Base-by-base conservation (phyloP, 2,329 filamentous ascomycete genomes). In the Colletotrichum tropicale region DNA sequence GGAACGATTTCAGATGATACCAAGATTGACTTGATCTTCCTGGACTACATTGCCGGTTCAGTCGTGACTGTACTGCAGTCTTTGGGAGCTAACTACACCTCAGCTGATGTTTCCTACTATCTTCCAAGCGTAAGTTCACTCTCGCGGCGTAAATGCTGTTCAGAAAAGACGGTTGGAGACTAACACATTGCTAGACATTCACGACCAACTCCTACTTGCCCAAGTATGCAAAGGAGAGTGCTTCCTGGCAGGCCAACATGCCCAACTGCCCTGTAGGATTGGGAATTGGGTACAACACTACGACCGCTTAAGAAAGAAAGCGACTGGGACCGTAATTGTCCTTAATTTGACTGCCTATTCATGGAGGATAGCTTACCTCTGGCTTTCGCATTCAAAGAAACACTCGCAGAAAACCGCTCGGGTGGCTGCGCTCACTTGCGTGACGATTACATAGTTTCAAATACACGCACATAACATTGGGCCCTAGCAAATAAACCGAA, bases 1-100 rank as follows among this genome's bases (percentile, higher is more conserved):
- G 86, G 87, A 2, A 8, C 38, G 3, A 16, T 70, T 5, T n/a
- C 61, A 4, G 72, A 66, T 18, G 69, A 75, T 8, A 38, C 36
- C 16, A 75, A 56, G 48, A 38, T 75, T 9, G 72, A 75, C 7
- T 5, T 75, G 34, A 62, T 75, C 36, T 75, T 75, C 18, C 30
- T 75, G 4, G 72, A 75, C 69, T 75, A 67, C 3, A 55, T 72
- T 6, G 61, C 69, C 4, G 69, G 61, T 5, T 75, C 72, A 3
- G 72, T 71, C 2, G 36, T 72, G 18, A 52, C 72, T n/a, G 72
- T 75, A 2, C 12, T 71, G 72, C 43, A 16, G 4, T 75, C 67
- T 7, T 15, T 75, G 9, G 72, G 69, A 6, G 67, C 16, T 5
- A 75, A 72, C 18, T 75, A 71, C 18, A 66, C 72, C 2, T 66